Conservation (phyloP, 1,284 basidiomycete species). For the Trichosporon coremiiforme region DNA sequence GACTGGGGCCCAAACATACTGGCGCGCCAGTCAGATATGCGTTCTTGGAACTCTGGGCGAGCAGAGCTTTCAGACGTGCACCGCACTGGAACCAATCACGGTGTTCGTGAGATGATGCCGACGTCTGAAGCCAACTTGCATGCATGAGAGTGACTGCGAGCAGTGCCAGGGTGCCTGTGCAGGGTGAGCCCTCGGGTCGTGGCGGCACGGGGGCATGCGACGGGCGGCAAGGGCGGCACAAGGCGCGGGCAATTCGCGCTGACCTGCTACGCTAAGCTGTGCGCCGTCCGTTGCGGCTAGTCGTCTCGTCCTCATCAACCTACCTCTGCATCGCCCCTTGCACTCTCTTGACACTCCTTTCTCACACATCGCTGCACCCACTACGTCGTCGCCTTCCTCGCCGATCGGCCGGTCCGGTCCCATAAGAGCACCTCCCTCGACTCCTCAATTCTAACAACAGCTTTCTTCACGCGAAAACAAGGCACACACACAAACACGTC, state of each 20-base stretch:
- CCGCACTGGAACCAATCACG: neutral
- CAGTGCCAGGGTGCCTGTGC: neutral
- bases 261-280: neutral
- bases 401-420: conserved; percentile 12
- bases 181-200: neutral
- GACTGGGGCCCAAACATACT: too few relatives aligned
- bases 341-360: neutral
- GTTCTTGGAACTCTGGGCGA: neutral
- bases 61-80: neutral
- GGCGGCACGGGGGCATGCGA: conserved; percentile 1
- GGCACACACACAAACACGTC: conserved; percentile 14
- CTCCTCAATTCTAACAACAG: neutral
- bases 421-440: neutral
- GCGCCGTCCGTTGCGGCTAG: conserved; percentile 12
- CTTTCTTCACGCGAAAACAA: conserved; percentile 1
- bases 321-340: conserved; percentile 1
- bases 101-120: neutral
- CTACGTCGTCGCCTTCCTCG: neutral
- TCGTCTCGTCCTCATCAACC: conserved; percentile 1
- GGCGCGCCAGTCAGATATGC: too few relatives aligned
- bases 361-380: neutral
- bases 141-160: neutral
- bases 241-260: conserved; percentile 1
- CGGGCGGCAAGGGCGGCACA: neutral
- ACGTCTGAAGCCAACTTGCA: neutral